Conservation (phyloP, 805 yeast genomes). For the Lipomyces orientalis region DNA sequence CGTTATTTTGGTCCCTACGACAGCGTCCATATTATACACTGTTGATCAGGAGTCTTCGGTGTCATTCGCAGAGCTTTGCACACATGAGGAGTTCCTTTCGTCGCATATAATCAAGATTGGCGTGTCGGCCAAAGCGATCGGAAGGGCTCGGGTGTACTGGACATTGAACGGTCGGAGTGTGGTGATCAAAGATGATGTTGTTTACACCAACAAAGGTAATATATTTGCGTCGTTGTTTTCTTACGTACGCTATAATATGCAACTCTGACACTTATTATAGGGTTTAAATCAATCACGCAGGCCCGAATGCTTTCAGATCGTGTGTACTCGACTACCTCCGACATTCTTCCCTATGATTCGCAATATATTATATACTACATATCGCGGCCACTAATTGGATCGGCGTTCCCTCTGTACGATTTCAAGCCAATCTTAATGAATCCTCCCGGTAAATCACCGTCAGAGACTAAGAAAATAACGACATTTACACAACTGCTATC, state of each 20-base stretch:
- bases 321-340: slow-evolving; percentile 56
- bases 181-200: slow-evolving; percentile 57
- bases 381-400: slow-evolving; percentile 36
- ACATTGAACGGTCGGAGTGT: slow-evolving; percentile 65
- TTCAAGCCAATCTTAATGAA: slow-evolving; percentile 16
- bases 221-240: slow-evolving; percentile 28
- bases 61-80: slow-evolving; percentile 58
- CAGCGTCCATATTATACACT: slow-evolving; percentile 51
- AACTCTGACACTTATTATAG: slow-evolving; percentile 3
- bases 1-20: slow-evolving; percentile 66
- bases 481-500: slow-evolving; percentile 51
- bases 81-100: slow-evolving; percentile 62
- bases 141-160: slow-evolving; percentile 52
- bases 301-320: slow-evolving; percentile 61
- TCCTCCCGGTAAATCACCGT: slow-evolving; percentile 1
- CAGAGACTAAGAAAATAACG: slow-evolving; percentile 20
- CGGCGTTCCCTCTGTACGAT: slow-evolving; percentile 30
- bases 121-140: slow-evolving; percentile 33
- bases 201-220: slow-evolving; percentile 65
- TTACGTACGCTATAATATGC: slow-evolving; percentile 20
- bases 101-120: slow-evolving; percentile 61
- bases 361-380: slow-evolving; percentile 32
- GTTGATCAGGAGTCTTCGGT: slow-evolving; percentile 47
- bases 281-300: slow-evolving; percentile 47
- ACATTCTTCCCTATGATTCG: slow-evolving; percentile 26